phyloP scores from a whole-genome alignment of 2,329 filamentous ascomycete genomes.

The Xylariaceae sp. region DNA sequence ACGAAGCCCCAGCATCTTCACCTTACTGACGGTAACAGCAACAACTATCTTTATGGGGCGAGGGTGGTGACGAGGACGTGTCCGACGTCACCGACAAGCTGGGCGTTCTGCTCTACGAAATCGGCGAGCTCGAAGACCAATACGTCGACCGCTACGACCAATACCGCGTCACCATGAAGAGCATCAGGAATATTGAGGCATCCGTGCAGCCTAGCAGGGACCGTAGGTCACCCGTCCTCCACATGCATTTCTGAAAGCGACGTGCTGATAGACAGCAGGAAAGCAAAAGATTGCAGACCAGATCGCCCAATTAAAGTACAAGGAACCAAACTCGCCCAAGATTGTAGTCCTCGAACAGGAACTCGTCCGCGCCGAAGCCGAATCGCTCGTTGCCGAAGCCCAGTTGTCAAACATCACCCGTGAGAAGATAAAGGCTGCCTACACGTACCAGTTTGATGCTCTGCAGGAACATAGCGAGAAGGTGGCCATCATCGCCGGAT shows the following conservation, averaged over 20 bases:
- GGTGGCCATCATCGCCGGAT: constrained; percentile 94
- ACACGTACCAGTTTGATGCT: constrained; percentile 96
- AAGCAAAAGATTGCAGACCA: constrained; percentile 99
- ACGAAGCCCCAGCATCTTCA: constrained; percentile 5
- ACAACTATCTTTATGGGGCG: constrained; percentile 98
- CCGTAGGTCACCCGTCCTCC: constrained; percentile 70
- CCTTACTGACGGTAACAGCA: too few species aligned
- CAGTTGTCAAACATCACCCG: constrained; percentile 99
- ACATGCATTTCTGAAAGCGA: too few species aligned
- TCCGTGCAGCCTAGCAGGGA: constrained; percentile 97
- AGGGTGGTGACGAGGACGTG: constrained; percentile 91
- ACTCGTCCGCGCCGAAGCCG: constrained; percentile 94
- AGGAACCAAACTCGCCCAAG: constrained; percentile 96
- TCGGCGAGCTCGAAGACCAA: constrained; percentile 95
- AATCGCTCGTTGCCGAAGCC: constrained; percentile 96
- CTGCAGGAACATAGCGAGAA: constrained; percentile 97
- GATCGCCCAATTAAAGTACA: constrained; percentile 98
- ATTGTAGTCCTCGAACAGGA: constrained; percentile 98
- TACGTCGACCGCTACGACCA: constrained; percentile 99
- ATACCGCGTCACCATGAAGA: constrained; percentile 98
- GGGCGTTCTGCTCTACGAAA: constrained; percentile 95
- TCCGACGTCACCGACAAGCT: constrained; percentile 99
- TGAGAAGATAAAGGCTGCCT: constrained; percentile 98
- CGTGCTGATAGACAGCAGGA: constrained; percentile 46
- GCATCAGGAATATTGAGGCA: constrained; percentile 97